These are phyloP conservation scores for Basidioascus undulatus DNA, from an alignment of 768 basidiomycete species.

Conservation along the genomic window DNA sequence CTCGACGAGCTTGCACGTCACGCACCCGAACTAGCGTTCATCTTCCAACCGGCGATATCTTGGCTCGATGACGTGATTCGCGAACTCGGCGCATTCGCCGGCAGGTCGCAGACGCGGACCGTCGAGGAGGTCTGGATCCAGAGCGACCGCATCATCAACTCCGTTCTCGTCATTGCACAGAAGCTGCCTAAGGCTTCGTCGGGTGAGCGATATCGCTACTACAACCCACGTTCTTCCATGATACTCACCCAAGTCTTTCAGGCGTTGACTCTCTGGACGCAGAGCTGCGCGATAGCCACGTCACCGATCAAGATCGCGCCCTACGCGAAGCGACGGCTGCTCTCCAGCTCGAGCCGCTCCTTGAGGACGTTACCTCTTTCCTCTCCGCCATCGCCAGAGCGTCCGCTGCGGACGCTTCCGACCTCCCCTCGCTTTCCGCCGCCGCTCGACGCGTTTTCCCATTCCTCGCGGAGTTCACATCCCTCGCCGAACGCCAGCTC, in stretches of 20 bases:
- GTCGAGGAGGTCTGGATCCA: no score
- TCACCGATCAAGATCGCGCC: not conserved
- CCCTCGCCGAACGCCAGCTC: conserved; percentile 36
- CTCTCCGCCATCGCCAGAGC: conserved; percentile 17
- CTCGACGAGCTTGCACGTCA: no score
- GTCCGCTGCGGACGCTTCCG: conserved; percentile 1
- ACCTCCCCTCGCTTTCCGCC: conserved; percentile 18
- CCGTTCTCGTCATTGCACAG: conserved; percentile 42
- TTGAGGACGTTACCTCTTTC: conserved; percentile 11
- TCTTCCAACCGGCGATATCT: not conserved
- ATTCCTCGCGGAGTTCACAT: conserved; percentile 43
- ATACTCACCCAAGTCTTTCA: no score
- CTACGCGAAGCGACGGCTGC: not conserved
- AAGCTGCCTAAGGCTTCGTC: conserved; percentile 27
- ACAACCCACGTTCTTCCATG: no score
- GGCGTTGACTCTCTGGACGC: no score
- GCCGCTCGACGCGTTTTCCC: no score
- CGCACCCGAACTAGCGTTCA: no score
- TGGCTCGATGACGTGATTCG: not conserved
- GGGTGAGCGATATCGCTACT: no score
- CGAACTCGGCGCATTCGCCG: conserved; percentile 10
- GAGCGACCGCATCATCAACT: conserved; percentile 36
- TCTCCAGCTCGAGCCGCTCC: not conserved
- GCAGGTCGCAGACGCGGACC: no score
- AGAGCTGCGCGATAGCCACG: conserved; percentile 3